phyloP scores from a whole-genome alignment of 495 filamentous ascomycete genomes.

The Xanthoparmelia taractica region DNA sequence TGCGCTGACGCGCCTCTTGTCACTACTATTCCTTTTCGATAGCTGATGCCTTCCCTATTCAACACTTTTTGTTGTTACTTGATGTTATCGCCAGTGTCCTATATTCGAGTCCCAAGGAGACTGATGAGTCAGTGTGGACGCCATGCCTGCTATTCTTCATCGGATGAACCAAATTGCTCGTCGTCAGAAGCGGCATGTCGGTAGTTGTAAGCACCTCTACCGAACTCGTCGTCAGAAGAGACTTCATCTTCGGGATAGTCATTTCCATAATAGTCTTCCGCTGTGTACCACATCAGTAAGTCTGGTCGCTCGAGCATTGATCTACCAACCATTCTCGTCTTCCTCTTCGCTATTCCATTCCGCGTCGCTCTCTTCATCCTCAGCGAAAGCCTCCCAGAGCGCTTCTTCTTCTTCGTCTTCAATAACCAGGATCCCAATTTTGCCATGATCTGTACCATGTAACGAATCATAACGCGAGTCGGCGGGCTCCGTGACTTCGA shows the following conservation, averaged over 20 bases:
- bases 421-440: constrained; percentile 53
- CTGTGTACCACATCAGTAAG: constrained; percentile 31
- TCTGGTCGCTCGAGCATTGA: neutral
- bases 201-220: constrained; percentile 44
- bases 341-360: constrained; percentile 56
- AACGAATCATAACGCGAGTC: constrained; percentile 4
- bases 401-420: constrained; percentile 47
- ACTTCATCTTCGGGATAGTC: constrained; percentile 64
- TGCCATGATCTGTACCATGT: constrained; percentile 16
- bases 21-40: neutral
- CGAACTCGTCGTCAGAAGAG: constrained; percentile 49
- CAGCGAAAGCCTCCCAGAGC: constrained; percentile 49
- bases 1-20: neutral
- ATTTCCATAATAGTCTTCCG: constrained; percentile 57
- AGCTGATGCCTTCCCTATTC: neutral
- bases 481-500: neutral
- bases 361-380: constrained; percentile 45
- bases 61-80: neutral
- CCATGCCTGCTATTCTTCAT: constrained; percentile 33
- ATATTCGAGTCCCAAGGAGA: neutral
- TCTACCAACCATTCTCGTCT: constrained; percentile 50
- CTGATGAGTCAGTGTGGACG: constrained; percentile 1
- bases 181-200: constrained; percentile 43
- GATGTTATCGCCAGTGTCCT: neutral
- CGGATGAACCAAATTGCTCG: constrained; percentile 48